Evolutionary conservation across 805 yeast species (phyloP), one percentile per base, ranked within the genome.

Genomic region (Vanderwaltozyma tropicalis): DNA sequence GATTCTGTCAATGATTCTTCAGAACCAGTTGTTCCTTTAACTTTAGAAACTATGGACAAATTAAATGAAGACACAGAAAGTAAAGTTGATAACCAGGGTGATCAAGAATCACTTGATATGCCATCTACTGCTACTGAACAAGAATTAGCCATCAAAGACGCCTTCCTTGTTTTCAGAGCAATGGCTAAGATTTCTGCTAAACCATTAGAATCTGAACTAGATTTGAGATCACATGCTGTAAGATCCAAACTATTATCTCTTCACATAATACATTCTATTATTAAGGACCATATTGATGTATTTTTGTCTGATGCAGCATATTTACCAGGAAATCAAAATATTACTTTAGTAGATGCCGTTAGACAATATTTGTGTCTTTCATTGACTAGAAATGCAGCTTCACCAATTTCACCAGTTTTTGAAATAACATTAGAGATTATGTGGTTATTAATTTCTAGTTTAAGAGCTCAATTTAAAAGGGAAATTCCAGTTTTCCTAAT

Each of bases 401-500:
- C 94, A 12, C 80, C 92, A 4, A 66, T 85, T 32, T 83, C 95
- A 0, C 89, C 96, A 2, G 92, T 92, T 8, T 92, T 83, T 59
- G 96, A 89, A 54, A 74, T 89, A 9, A 78, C 94, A 4, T 69
- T 89, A 29, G 97, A 92, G 60, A 88, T 94, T 14, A 87, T 87
- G 64, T 92, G 96, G 95, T 65, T 89, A 30, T 67, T 92, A 48
- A 68, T 89, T 29, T 75, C 87, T 18, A 82, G 86, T 49, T 65
- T 94, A 49, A 76, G 98, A 54, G 72, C 81, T 12, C 92, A 83
- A 48, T 87, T 92, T 66, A 89, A 88, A 60, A 73, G 81, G 47
- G 98, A 92, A 56, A 84, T 92, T 32, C 95, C 96, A 1, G 95
- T 94, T 0, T 84, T 94, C 53, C 74, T 88, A 64, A 81, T 79